A percentile compares a stretch with the other conserved stretches of the same genome.
Conservation (phyloP, 345 rosid species). For the Fremontodendron californicum region DNA sequence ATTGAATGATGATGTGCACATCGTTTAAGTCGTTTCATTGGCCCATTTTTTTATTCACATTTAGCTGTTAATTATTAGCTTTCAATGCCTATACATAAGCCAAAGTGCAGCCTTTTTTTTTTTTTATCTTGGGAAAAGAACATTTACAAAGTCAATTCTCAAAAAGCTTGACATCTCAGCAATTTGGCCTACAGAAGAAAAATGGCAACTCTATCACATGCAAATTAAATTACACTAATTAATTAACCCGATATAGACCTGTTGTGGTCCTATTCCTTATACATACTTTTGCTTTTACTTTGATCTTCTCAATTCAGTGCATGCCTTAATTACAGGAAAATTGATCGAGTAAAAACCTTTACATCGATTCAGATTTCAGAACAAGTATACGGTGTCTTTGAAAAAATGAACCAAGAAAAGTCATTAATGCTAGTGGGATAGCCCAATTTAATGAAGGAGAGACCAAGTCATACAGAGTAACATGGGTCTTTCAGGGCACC, state of each 20-base stretch:
- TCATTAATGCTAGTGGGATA: not conserved
- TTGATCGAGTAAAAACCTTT: not conserved
- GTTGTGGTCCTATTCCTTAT: not conserved
- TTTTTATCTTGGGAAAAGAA: not conserved
- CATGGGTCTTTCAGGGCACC: constrained; percentile 8
- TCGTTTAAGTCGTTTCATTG: not conserved
- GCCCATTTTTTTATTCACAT: not conserved
- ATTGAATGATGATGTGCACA: constrained; percentile 11
- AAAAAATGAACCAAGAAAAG: not conserved
- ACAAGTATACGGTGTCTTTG: not conserved
- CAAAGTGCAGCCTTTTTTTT: not conserved
- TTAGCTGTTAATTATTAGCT: not conserved
- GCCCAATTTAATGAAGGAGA: constrained; percentile 14
- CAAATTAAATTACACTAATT: not conserved
- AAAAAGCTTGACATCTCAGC: not conserved
- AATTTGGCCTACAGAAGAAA: not conserved
- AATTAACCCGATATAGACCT: not conserved
- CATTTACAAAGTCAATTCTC: not conserved
- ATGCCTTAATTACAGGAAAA: not conserved
- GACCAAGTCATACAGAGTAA: not conserved
- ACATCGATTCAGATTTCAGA: not conserved
- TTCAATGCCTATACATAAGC: not conserved
- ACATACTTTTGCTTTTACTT: constrained; percentile 7
- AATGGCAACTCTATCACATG: not conserved
- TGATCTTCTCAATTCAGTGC: not conserved